Conservation (phyloP, 108 stramenopile species). For the Stephanodiscus triporus region DNA sequence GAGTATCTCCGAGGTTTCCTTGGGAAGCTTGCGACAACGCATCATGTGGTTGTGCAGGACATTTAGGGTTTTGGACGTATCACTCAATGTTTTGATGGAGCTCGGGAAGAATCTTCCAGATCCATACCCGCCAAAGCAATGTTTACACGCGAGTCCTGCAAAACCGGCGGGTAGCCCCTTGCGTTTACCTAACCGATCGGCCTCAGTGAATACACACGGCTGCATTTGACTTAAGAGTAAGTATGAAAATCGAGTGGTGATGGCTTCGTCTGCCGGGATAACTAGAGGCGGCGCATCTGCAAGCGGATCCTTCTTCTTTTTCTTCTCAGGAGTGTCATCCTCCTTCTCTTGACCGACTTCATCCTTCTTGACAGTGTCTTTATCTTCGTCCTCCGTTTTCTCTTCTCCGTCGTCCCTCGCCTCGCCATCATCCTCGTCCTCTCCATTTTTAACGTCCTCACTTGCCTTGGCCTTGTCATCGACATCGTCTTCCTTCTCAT, state of each 20-base stretch:
- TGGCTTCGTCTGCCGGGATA: slow-evolving; percentile 59
- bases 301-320: background rate
- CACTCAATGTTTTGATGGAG: slow-evolving; percentile 83
- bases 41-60: slow-evolving; percentile 83
- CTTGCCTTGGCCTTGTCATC: background rate
- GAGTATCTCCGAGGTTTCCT: slow-evolving; percentile 57
- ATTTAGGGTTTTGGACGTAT: slow-evolving; percentile 81
- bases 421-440: background rate
- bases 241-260: slow-evolving; percentile 72
- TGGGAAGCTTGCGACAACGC: slow-evolving; percentile 79
- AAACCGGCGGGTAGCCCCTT: slow-evolving; percentile 79
- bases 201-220: slow-evolving; percentile 83
- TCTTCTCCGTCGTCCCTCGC: slow-evolving; percentile 7
- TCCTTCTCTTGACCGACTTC: background rate
- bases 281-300: slow-evolving; percentile 6
- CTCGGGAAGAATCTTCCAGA: slow-evolving; percentile 87
- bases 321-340: background rate
- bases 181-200: slow-evolving; percentile 83
- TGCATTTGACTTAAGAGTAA: slow-evolving; percentile 76
- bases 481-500: background rate
- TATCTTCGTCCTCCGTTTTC: background rate
- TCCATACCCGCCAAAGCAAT: slow-evolving; percentile 84
- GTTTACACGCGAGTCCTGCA: slow-evolving; percentile 80
- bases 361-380: background rate
- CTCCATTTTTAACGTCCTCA: background rate